Conservation (phyloP, 176 grass and related monocot genomes). For the Oryza nivara region DNA sequence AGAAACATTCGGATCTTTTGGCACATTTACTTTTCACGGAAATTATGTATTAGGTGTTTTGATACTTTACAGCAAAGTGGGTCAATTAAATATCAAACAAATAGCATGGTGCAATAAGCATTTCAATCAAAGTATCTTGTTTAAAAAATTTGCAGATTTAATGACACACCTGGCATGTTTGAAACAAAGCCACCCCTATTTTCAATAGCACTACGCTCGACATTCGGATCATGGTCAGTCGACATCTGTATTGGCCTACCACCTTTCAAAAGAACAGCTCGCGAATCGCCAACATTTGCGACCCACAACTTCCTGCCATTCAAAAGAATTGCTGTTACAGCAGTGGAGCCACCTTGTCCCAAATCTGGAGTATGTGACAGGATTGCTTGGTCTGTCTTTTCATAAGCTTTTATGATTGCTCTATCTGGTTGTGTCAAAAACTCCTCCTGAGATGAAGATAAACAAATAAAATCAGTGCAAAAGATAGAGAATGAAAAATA, state of each 20-base stretch:
- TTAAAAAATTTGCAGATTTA: not conserved
- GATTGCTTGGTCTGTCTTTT: constrained; percentile 87
- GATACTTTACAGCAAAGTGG: not conserved
- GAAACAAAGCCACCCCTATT: constrained; percentile 92
- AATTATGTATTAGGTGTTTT: constrained; percentile 1
- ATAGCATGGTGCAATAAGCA: not conserved
- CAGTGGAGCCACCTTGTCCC: constrained; percentile 82
- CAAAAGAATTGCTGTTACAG: constrained; percentile 88
- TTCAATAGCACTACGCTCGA: constrained; percentile 72
- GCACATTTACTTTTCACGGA: not conserved
- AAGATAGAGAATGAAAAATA: constrained; percentile 3
- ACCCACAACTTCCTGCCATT: constrained; percentile 75
- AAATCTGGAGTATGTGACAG: constrained; percentile 76
- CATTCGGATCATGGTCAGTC: constrained; percentile 82
- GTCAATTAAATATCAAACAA: not conserved
- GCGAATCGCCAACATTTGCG: constrained; percentile 89
- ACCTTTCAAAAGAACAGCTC: constrained; percentile 84
- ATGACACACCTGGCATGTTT: constrained; percentile 75
- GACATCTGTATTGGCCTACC: constrained; percentile 73
- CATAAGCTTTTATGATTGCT: constrained; percentile 78
- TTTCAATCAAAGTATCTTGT: constrained; percentile 11
- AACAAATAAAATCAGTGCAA: not conserved
- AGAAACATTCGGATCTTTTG: constrained; percentile 14
- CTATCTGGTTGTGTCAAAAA: constrained; percentile 77
- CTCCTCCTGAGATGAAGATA: constrained; percentile 65